Percentiles rank a stretch among this genome's conserved stretches.
Evolutionary conservation across 371 early-diverging fungal genomes (phyloP).

Genomic region (Coemansia sp.): DNA sequence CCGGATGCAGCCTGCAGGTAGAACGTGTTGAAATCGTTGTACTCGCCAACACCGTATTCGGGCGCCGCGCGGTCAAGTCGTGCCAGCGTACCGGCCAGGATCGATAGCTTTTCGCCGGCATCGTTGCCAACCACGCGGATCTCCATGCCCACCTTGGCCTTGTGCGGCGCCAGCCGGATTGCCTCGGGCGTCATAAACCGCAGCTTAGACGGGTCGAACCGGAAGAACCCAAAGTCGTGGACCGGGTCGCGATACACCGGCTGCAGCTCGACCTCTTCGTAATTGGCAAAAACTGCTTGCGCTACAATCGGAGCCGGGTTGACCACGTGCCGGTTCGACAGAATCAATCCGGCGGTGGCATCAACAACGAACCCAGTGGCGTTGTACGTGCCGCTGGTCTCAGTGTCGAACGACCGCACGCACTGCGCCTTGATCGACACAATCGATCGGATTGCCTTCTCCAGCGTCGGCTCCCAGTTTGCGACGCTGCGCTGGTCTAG

Average conservation of each 20-base stretch:
- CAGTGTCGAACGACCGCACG: slow-evolving; percentile 85
- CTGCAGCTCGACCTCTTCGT: slow-evolving; percentile 86
- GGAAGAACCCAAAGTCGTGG: slow-evolving; percentile 90
- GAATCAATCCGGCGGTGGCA: slow-evolving; percentile 77
- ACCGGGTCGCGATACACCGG: slow-evolving; percentile 86
- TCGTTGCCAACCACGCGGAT: slow-evolving; percentile 95
- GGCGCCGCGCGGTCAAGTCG: slow-evolving; percentile 76
- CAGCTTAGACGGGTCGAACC: slow-evolving; percentile 76
- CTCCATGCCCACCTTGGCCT: slow-evolving; percentile 88
- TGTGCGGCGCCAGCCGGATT: slow-evolving; percentile 77
- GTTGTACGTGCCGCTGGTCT: slow-evolving; percentile 70
- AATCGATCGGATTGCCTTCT: slow-evolving; percentile 73
- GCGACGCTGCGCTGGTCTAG: slow-evolving; percentile 13
- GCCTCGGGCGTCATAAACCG: slow-evolving; percentile 76
- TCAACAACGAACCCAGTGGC: slow-evolving; percentile 97
- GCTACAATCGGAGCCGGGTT: slow-evolving; percentile 90
- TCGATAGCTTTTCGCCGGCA: slow-evolving; percentile 90
- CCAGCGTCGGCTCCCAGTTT: slow-evolving; percentile 75
- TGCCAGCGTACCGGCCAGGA: slow-evolving; percentile 86
- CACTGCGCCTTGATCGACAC: slow-evolving; percentile 83
- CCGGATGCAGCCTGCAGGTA: slow-evolving; percentile 73
- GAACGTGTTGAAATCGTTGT: slow-evolving; percentile 79
- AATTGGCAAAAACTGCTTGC: slow-evolving; percentile 83
- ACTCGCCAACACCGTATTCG: slow-evolving; percentile 63
- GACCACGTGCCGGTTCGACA: slow-evolving; percentile 92